Evolutionary conservation across 1,139 yeast genomes (phyloP), one percentile per base, ranked within the genome.

Genomic region (Sugiyamaella grinbergsii): DNA sequence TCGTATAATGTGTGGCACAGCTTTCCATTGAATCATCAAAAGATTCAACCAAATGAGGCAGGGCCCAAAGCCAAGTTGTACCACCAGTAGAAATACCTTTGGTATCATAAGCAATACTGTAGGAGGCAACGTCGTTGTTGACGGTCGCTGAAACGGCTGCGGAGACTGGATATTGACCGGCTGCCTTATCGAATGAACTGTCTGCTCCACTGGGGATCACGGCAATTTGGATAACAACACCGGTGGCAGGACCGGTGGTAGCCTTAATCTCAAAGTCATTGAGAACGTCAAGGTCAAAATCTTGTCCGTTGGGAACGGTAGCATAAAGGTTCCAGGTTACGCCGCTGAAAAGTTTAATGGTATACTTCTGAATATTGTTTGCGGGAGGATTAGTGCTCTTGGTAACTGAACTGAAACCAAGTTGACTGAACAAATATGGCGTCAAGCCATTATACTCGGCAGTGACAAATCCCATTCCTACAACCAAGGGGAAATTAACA

Each of bases 391-490:
- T 41, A 38, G 45, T 42, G 15, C 55, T 48, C 52, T 70, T 62
- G 16, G 73, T 63, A 34, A 85, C 66, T 15, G 75, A 61, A 16
- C 66, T 56, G 57, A 85, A 65, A 3, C 88, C 89, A 49, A 77
- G 70, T 53, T 75, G 75, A 1, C 86, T 74, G 58, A 74, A 75
- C 50, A 86, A 64, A 26, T 68, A 63, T 3, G 89, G 83, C 51
- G 75, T 74, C 65, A 83, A 70, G 45, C 82, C 83, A 57, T 79
- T 73, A 66, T 85, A 87, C 41, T 81, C 71, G 29, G 80, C 85
- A 37, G 89, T 79, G 10, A 80, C 79, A 58, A 83, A 77, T n/a
- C 95, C 95, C 87, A 84, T 83, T 55, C 95, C 95, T 65, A 82
- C 85, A 18, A 77, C 80, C 43, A 78, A 54, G 3, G 83, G 81